Evolutionary conservation across 2,329 filamentous ascomycete genomes (phyloP), one percentile per base, ranked within the genome.

Genomic region (Calonectria fujianensis): DNA sequence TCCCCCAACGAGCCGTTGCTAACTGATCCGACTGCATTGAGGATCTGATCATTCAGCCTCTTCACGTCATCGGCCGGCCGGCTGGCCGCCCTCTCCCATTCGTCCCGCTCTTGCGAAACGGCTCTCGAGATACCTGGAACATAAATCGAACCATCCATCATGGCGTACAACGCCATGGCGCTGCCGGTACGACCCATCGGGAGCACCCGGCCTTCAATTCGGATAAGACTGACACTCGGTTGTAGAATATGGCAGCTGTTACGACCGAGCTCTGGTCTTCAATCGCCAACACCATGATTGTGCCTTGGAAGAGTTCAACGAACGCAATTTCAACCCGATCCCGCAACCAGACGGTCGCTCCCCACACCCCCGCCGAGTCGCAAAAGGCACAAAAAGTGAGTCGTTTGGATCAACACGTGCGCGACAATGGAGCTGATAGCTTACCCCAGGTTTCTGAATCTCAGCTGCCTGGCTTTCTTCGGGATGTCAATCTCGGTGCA

Each of bases 221-320:
- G 45, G 76, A 69, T 10, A 37, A 76, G 24, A 76, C 80, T 82
- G 71, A 82, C 76, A 48, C 13, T 50, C 51, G 18, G 65, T 35
- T 69, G 52, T 41, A 86, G 86, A 85, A 83, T 77, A 83, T 89
- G 80, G 86, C 85, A 75, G 85, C 85, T 64, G 85, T 84, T 74
- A 85, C 85, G 10, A 82, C 86, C 65, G 87, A 88, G 48, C 77
- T 89, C 69, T 87, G 87, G 86, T 87, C 88, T 69, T 88, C 87
- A 57, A 83, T 89, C 75, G 82, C 84, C 67, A 87, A 83, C 74
- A 85, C 85, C 16, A 75, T 88, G 20, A 80, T 83, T 71, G 74
- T 83, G 27, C 84, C 87, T 11, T 87, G 82, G 82, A 79, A 75
- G 65, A 74, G 74, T 61, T 78, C 76, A 20, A 61, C 72, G 18